Evolutionary conservation across 148 eudicot species (phyloP), one percentile per base, ranked within the genome.

Genomic region (Drosera capensis): DNA sequence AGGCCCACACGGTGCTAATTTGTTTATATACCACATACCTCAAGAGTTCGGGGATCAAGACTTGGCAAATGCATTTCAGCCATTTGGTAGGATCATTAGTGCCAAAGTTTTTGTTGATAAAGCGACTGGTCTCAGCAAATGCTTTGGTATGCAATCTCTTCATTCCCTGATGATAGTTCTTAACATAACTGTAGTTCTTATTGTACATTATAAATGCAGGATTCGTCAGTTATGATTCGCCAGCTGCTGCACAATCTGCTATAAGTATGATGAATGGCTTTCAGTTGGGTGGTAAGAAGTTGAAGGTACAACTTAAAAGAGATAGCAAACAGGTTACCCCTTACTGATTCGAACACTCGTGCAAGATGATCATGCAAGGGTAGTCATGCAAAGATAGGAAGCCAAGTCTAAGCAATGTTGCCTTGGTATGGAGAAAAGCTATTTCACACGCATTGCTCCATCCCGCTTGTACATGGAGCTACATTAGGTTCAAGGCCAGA

Each of bases 1-100:
- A 90, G 99, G 99, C 57, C 99, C 99, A 44, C 72, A 82, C 45
- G 95, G 95, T 65, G 87, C 95, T 58, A 90, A 90, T 60, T 63
- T 90, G 58, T 85, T 90, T 55, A 90, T 90, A 58, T 85, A 85
- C 67, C 94, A 90, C 67, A 81, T 85, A 46, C 99, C 99, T 44
- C 95, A 78, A 85, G 99, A 90, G 52, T 90, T 65, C 49, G 80
- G 86, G 42, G 99, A 90, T 60, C 74, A 79, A 36, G 94, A 90
- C 29, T 78, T 90, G 44, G 82, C 85, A 26, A 62, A 56, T 64
- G 79, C 80, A 17, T 90, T 90, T 60, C 76, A 70, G 49, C 67
- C 63, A 48, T 90, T 75, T 48, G 99, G 99, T 38, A 78, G 66
- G 69, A 78, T 85, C 50, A 55, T 90, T 70, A 90, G 99, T 64